Evolutionary conservation across 2,329 filamentous ascomycete genomes (phyloP).

Genomic region (Cladophialophora carrionii): DNA sequence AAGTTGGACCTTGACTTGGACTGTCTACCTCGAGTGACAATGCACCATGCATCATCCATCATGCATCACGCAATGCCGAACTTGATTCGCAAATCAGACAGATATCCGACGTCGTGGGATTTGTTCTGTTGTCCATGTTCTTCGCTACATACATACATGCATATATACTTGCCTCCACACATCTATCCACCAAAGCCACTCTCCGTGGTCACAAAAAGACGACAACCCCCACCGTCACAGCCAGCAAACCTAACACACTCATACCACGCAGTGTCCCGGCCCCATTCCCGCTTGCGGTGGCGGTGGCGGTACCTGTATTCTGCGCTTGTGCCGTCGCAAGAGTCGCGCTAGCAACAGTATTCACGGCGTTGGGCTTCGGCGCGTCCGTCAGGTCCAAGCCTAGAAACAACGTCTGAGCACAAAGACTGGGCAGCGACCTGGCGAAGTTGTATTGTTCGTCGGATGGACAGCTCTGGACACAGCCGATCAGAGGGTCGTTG

Average conservation of each 20-base stretch:
- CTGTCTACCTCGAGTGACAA: too few species aligned
- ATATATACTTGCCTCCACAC: too few species aligned
- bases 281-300: slow-evolving; percentile 4
- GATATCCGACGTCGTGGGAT: neutral
- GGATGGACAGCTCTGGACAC: slow-evolving; percentile 21
- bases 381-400: slow-evolving; percentile 19
- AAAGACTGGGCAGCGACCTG: slow-evolving; percentile 21
- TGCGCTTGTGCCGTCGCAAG: neutral
- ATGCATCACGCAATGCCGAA: neutral
- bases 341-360: slow-evolving; percentile 11
- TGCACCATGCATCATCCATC: too few species aligned
- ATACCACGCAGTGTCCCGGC: neutral
- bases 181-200: neutral
- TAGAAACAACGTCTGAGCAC: slow-evolving; percentile 22
- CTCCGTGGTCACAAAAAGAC: neutral
- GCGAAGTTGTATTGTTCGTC: slow-evolving; percentile 25
- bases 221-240: neutral
- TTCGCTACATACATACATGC: neutral
- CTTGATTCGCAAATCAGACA: neutral
- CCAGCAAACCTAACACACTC: slow-evolving; percentile 1
- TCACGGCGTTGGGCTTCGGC: slow-evolving; percentile 6
- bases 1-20: too few species aligned
- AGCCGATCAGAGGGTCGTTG: slow-evolving; percentile 23
- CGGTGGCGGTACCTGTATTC: neutral
- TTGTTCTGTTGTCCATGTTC: neutral